Conservation (phyloP, 2,329 filamentous ascomycete species). For the Orbilia oligospora region DNA sequence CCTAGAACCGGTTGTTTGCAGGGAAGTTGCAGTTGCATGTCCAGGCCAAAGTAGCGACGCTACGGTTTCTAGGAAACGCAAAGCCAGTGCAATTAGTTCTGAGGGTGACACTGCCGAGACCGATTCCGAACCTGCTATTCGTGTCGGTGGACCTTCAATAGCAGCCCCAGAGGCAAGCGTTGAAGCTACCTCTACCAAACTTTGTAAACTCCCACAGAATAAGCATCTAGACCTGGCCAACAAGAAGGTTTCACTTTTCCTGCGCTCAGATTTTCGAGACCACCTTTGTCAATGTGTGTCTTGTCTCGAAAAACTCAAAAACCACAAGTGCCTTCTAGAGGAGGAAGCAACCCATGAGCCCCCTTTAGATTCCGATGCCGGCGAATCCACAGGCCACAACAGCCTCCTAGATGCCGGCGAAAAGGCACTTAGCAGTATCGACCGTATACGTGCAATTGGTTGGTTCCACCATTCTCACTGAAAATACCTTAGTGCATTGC, state of each 20-base stretch:
- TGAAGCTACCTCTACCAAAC: not conserved
- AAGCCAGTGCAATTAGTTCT: constrained; percentile 57
- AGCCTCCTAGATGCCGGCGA: constrained; percentile 92
- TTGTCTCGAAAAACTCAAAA: constrained; percentile 82
- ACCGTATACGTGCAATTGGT: constrained; percentile 87
- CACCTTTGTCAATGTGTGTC: constrained; percentile 83
- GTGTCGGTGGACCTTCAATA: not conserved
- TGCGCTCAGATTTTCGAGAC: constrained; percentile 82
- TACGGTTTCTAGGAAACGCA: constrained; percentile 41
- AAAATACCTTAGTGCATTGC: not conserved
- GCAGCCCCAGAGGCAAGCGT: not conserved
- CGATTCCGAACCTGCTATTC: not conserved
- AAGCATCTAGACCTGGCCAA: constrained; percentile 44
- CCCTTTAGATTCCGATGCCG: constrained; percentile 76
- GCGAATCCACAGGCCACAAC: constrained; percentile 78
- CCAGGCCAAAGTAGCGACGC: constrained; percentile 28
- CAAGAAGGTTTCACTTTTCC: constrained; percentile 81
- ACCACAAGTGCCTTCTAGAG: constrained; percentile 86
- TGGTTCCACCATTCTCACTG: not conserved
- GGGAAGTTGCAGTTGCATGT: not conserved
- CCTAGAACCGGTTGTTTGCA: constrained; percentile 76
- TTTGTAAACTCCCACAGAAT: constrained; percentile 54
- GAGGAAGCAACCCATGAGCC: constrained; percentile 96
- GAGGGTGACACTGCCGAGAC: constrained; percentile 11
- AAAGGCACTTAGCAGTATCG: constrained; percentile 89